Percentiles rank a stretch among this genome's conserved stretches.
Conservation (phyloP, 208 protist genomes). For the Vickermania ingenoplastis region DNA sequence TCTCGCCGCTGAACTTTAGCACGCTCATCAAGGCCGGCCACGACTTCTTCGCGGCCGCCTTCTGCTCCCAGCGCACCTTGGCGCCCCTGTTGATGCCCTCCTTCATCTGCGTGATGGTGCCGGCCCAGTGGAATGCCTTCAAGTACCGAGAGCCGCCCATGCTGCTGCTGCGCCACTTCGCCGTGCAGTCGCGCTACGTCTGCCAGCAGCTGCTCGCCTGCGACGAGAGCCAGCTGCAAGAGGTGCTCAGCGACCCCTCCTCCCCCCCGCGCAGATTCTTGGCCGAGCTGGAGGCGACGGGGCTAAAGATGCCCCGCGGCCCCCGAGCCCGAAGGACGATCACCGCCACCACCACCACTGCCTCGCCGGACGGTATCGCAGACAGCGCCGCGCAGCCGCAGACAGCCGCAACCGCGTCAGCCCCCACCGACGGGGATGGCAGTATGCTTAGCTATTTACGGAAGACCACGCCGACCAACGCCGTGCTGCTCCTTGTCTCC, state of each 20-base stretch:
- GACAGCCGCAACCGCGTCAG: neutral
- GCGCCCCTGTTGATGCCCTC: conserved; percentile 67
- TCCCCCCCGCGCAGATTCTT: conserved; percentile 8
- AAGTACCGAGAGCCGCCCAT: conserved; percentile 42
- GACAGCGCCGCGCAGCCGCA: neutral
- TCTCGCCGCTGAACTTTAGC: neutral
- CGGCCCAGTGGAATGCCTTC: conserved; percentile 8
- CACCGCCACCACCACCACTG: neutral
- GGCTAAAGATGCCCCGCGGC: conserved; percentile 3
- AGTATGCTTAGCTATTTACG: conserved; percentile 10
- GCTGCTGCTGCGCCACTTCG: conserved; percentile 54
- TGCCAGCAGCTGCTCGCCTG: conserved; percentile 53
- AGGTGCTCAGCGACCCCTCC: conserved; percentile 25
- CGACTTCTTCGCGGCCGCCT: conserved; percentile 55
- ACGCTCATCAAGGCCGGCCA: conserved; percentile 21
- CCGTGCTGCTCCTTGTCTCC: conserved; percentile 66
- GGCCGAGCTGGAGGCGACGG: conserved; percentile 3
- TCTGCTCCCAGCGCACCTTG: conserved; percentile 44
- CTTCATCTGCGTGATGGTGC: conserved; percentile 54
- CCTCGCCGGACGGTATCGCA: neutral
- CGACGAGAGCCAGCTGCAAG: conserved; percentile 29
- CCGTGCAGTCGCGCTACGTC: conserved; percentile 24
- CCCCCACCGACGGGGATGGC: neutral
- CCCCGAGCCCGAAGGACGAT: neutral
- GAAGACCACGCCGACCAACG: conserved; percentile 40